Base-by-base conservation (phyloP, 192 early-diverging fungal species). In the Chytriomyces hyalinus region DNA sequence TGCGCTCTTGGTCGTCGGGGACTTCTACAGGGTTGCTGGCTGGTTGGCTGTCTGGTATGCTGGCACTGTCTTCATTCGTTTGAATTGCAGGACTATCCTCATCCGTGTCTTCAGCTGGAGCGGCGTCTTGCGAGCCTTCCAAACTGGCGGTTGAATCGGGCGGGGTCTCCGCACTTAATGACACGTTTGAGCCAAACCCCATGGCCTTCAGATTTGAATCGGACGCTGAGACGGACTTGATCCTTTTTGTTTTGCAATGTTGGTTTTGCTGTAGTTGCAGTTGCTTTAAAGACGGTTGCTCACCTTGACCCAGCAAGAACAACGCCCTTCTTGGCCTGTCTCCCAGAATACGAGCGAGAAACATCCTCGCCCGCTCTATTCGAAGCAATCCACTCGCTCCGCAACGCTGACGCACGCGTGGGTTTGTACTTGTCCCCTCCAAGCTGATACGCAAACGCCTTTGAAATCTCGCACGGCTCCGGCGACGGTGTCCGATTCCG, bases 331-430 rank as follows among this genome's bases (percentile, higher is more conserved):
- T 36, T 36, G 36, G 36, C 36, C 36, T 36, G 36, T 36, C 36
- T 36, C 36, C 36, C 36, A 36, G 36, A 36, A 36, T 36, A 36
- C 36, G 36, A 36, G 36, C 36, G 36, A 36, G 36, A 0, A 36
- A 36, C 36, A 36, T 36, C 36, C 36, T 36, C 36, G 36, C 36
- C 36, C 36, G 36, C 36, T 36, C 36, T 36, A 36, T 36, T 36
- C 36, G 36, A 36, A 36, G 36, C 43, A 48, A 62, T 62, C 71
- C 71, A 73, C 62, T 73, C 71, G 13, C 49, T 60, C n/a, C 53
- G 7, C 26, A 62, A 45, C 28, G 13, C 43, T 15, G 69, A 57
- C 51, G n/a, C 22, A 26, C 43, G 69, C n/a, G 13, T 73, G 11
- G 36, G 13, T 43, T 24, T 45, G 10, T 17, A 70, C 50, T 70